A percentile compares a stretch with the other conserved stretches of the same genome.
phyloP scores from a whole-genome alignment of 2,329 filamentous ascomycete species.

The Ceratocystiopsis minuta region DNA sequence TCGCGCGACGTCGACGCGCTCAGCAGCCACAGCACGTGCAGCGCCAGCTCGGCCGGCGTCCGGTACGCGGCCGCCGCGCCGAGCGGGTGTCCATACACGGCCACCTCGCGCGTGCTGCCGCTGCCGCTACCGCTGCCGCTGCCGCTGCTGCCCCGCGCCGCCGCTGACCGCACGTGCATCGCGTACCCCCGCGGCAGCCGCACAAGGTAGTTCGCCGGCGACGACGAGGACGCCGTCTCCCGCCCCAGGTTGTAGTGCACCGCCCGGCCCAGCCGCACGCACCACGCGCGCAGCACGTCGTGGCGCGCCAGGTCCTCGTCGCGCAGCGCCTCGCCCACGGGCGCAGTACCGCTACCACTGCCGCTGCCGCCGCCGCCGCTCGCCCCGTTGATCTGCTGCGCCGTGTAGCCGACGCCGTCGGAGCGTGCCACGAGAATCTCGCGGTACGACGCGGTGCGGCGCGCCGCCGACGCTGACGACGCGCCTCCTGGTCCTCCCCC shows the following conservation, averaged over 20 bases:
- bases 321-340: conserved; percentile 7
- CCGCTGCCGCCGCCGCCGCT: conserved; percentile 5
- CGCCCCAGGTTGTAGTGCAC: conserved; percentile 11
- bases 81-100: conserved; percentile 17
- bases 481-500: too few species aligned
- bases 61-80: conserved; percentile 19
- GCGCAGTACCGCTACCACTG: not conserved
- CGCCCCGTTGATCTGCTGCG: conserved; percentile 10
- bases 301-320: conserved; percentile 1
- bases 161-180: not conserved
- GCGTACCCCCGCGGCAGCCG: conserved; percentile 6
- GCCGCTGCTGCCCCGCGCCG: conserved; percentile 7
- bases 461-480: too few species aligned
- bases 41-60: conserved; percentile 33
- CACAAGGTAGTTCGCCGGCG: not conserved
- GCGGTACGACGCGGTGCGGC: conserved; percentile 3
- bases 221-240: not conserved
- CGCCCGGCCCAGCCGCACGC: conserved; percentile 10
- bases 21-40: conserved; percentile 33
- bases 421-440: conserved; percentile 8
- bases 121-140: conserved; percentile 9
- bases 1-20: conserved; percentile 27
- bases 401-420: conserved; percentile 9
- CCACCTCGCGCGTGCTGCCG: conserved; percentile 37
- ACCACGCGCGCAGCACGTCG: conserved; percentile 9